These are phyloP conservation scores for Aspergillus kassunensis DNA, from an alignment of 495 filamentous ascomycete species.

Conservation along the genomic window DNA sequence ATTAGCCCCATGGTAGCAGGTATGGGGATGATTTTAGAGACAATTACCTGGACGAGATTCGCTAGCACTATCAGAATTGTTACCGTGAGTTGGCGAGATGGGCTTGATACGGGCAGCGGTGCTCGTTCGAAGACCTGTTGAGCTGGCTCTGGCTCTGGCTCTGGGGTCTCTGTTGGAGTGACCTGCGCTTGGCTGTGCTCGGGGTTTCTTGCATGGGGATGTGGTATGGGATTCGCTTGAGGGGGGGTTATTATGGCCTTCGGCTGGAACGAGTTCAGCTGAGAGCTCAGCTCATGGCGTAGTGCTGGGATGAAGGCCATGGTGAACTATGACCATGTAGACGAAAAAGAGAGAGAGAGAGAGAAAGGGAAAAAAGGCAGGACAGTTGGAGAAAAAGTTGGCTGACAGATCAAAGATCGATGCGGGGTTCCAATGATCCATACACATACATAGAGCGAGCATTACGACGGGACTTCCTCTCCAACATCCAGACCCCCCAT, in stretches of 20 bases:
- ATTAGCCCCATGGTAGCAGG: too few relatives aligned
- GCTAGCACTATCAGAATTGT: constrained; percentile 23
- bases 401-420: not conserved
- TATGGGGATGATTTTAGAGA: too few relatives aligned
- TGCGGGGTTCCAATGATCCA: not conserved
- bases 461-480: too few relatives aligned
- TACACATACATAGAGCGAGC: not conserved
- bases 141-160: constrained; percentile 4
- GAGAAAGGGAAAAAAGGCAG: not conserved
- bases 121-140: constrained; percentile 25
- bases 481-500: too few relatives aligned
- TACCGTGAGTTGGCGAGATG: constrained; percentile 16
- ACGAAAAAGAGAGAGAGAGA: not conserved
- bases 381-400: not conserved
- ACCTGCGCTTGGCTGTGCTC: not conserved
- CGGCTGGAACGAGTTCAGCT: not conserved
- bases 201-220: not conserved
- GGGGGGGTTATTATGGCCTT: not conserved
- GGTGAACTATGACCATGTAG: not conserved
- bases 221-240: not conserved
- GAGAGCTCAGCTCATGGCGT: constrained; percentile 3
- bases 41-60: constrained; percentile 29
- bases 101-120: constrained; percentile 13
- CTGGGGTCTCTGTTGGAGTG: not conserved
- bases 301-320: constrained; percentile 5